Conservation (phyloP, 2,329 filamentous ascomycete genomes). For the Diaporthe humulicola region DNA sequence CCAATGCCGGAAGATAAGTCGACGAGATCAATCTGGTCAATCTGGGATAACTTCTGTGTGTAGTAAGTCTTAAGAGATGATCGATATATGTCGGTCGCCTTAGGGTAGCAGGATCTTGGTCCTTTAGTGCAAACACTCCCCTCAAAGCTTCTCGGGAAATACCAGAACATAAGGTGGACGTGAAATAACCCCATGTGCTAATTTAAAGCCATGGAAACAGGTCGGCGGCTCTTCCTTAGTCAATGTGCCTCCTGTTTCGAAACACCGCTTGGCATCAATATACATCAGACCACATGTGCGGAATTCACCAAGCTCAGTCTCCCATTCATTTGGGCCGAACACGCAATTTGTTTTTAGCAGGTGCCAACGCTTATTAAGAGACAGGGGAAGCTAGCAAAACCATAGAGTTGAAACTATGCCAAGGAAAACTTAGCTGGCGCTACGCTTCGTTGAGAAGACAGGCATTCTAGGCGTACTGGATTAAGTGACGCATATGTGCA, state of each 20-base stretch:
- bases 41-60: no score
- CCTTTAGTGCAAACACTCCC: not conserved
- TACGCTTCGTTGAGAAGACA: not conserved
- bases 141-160: not conserved
- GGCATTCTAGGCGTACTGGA: not conserved
- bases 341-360: not conserved
- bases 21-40: not conserved
- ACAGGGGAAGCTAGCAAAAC: not conserved
- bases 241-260: slow-evolving; percentile 2
- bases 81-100: not conserved
- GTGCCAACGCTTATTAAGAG: not conserved
- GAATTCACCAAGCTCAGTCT: not conserved
- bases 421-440: not conserved
- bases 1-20: not conserved
- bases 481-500: slow-evolving; percentile 5
- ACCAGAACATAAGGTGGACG: no score
- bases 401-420: slow-evolving; percentile 17
- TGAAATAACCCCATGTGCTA: not conserved
- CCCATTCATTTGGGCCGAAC: not conserved
- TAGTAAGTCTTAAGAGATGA: not conserved
- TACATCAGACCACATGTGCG: not conserved
- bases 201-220: not conserved
- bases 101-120: not conserved
- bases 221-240: not conserved
- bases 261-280: slow-evolving; percentile 8